Evolutionary conservation across 768 basidiomycete genomes (phyloP).

Genomic region (Xanthoconium purpureum): DNA sequence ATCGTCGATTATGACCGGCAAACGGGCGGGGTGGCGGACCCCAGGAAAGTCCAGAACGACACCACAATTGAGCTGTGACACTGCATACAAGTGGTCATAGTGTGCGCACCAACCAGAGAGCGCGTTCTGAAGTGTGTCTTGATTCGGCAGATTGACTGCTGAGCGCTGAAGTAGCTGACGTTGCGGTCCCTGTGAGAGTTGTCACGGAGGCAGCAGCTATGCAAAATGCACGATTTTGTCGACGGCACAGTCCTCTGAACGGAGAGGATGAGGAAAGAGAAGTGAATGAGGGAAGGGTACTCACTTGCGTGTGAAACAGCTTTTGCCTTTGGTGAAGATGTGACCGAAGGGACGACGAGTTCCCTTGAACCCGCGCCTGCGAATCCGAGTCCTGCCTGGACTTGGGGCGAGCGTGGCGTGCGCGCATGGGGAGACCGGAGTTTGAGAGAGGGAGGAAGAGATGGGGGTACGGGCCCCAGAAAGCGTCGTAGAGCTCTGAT

Average conservation of each 20-base stretch:
- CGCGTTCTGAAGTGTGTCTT: conserved; percentile 87
- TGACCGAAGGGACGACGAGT: conserved; percentile 68
- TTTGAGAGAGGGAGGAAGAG: conserved; percentile 69
- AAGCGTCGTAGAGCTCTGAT: conserved; percentile 75
- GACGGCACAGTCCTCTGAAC: conserved; percentile 82
- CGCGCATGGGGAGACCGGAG: conserved; percentile 57
- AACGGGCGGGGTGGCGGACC: conserved; percentile 75
- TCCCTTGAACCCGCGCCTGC: conserved; percentile 60
- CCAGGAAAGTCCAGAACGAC: conserved; percentile 79
- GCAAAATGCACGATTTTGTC: conserved; percentile 90
- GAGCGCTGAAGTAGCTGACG: conserved; percentile 88
- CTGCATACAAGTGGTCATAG: conserved; percentile 77
- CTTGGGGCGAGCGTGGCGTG: conserved; percentile 68
- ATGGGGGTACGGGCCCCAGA: conserved; percentile 75
- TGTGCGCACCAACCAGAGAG: conserved; percentile 88
- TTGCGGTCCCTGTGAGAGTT: conserved; percentile 87
- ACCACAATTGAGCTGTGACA: conserved; percentile 75
- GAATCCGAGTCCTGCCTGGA: conserved; percentile 58
- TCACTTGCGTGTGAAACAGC: conserved; percentile 92
- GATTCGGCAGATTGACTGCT: conserved; percentile 82
- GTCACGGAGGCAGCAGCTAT: conserved; percentile 83
- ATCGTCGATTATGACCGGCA: conserved; percentile 81
- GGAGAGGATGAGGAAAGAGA: not conserved
- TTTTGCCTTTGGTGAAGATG: conserved; percentile 88
- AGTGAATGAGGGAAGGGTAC: conserved; percentile 29